Conservation (phyloP, 2,329 filamentous ascomycete species). For the Ceratocystis ficicola region DNA sequence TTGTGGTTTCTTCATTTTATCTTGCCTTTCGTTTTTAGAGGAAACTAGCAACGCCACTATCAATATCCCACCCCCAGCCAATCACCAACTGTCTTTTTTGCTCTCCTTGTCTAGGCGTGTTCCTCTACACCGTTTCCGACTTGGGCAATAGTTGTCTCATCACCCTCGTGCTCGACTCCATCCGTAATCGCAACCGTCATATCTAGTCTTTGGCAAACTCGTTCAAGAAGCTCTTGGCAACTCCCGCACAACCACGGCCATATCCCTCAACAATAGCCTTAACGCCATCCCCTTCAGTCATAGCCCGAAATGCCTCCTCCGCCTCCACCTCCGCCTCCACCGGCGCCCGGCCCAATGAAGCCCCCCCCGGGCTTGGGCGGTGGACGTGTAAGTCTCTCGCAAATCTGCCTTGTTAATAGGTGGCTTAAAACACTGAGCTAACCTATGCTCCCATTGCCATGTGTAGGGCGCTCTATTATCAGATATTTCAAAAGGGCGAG, state of each 20-base stretch:
- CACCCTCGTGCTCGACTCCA: background rate
- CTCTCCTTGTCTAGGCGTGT: background rate
- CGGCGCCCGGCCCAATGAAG: constrained; percentile 51
- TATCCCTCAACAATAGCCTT: background rate
- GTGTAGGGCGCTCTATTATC: constrained; percentile 67
- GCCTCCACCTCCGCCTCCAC: constrained; percentile 52
- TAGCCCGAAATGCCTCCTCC: constrained; percentile 60
- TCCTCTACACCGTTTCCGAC: background rate
- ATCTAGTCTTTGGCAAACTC: background rate
- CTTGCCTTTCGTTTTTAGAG: background rate
- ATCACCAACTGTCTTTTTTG: background rate
- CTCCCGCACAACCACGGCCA: background rate
- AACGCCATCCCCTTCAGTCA: constrained; percentile 34
- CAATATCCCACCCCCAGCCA: background rate
- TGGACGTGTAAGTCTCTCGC: constrained; percentile 6
- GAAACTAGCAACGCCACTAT: background rate
- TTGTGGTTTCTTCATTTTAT: background rate
- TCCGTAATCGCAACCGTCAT: background rate
- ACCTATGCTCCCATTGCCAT: background rate
- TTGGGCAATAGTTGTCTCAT: background rate
- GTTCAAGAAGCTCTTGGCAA: background rate
- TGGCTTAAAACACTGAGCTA: constrained; percentile 21
- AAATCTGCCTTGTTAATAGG: background rate
- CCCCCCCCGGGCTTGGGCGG: background rate
- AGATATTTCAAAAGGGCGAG: constrained; percentile 73